A percentile compares a stretch with the other conserved stretches of the same genome.
Evolutionary conservation across 1,139 yeast genomes (phyloP).

Genomic region (Geotrichum aggregatum): DNA sequence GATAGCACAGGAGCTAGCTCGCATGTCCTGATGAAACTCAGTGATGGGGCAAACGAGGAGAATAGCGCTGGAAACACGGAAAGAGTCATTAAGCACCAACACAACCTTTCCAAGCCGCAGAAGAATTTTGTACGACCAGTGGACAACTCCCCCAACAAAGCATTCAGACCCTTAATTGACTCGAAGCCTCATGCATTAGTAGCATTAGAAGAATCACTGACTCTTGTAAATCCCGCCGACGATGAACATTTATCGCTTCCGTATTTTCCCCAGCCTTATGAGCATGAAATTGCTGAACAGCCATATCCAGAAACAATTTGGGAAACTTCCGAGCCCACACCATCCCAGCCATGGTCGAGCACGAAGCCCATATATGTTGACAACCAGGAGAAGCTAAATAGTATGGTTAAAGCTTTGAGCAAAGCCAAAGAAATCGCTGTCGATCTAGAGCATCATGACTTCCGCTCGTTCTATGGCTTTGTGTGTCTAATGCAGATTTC

Average conservation of each 20-base stretch:
- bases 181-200: slow-evolving; percentile 66
- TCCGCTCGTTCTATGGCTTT: slow-evolving; percentile 81
- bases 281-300: slow-evolving; percentile 63
- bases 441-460: slow-evolving; percentile 97
- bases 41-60: slow-evolving; percentile 39
- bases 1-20: slow-evolving; percentile 24
- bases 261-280: slow-evolving; percentile 79
- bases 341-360: slow-evolving; percentile 64
- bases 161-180: slow-evolving; percentile 70
- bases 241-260: slow-evolving; percentile 44
- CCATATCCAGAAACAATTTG: slow-evolving; percentile 64
- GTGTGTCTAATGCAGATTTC: slow-evolving; percentile 94
- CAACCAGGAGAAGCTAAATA: slow-evolving; percentile 47
- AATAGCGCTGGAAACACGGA: slow-evolving; percentile 18
- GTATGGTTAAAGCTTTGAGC: slow-evolving; percentile 54
- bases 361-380: slow-evolving; percentile 69
- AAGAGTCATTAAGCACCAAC: slow-evolving; percentile 33
- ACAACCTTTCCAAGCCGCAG: slow-evolving; percentile 69
- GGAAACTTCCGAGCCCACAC: slow-evolving; percentile 48
- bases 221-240: slow-evolving; percentile 32
- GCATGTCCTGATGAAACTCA: slow-evolving; percentile 47
- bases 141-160: slow-evolving; percentile 64
- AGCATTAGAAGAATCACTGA: slow-evolving; percentile 51
- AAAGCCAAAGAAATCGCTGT: slow-evolving; percentile 69
- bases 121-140: slow-evolving; percentile 51